These are phyloP conservation scores for Coemansia sp. DNA, from an alignment of 192 early-diverging fungal species.

Conservation along the genomic window DNA sequence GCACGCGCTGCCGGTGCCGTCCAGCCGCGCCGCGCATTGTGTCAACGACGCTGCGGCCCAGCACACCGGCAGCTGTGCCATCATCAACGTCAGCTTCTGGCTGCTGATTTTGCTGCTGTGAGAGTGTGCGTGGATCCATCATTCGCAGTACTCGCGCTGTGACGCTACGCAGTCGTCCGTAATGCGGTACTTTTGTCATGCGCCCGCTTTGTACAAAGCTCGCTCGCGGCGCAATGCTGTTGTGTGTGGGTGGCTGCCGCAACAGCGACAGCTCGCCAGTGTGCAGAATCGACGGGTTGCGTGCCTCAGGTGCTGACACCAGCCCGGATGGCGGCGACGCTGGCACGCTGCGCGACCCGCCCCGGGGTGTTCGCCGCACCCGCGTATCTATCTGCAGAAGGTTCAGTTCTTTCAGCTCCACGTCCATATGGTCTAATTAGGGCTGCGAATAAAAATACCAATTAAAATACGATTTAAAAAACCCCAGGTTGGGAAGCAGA, in stretches of 20 bases:
- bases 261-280: constrained; percentile 8
- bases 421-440: constrained; percentile 1
- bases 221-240: not conserved
- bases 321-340: constrained; percentile 28
- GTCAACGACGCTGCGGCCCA: constrained; percentile 32
- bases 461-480: too few species aligned
- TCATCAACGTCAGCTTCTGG: constrained; percentile 22
- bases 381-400: constrained; percentile 37
- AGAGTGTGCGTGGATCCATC: constrained; percentile 43
- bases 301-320: constrained; percentile 6
- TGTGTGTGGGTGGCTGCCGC: constrained; percentile 6
- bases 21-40: constrained; percentile 17
- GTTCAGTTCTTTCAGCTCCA: constrained; percentile 8
- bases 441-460: too few species aligned
- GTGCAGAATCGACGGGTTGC: constrained; percentile 27
- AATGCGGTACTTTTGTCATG: constrained; percentile 56
- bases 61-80: constrained; percentile 33
- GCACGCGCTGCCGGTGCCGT: constrained; percentile 7
- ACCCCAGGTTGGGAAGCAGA: too few species aligned
- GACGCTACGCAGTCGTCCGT: constrained; percentile 52
- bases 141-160: constrained; percentile 48
- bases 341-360: constrained; percentile 43
- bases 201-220: constrained; percentile 33
- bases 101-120: constrained; percentile 12
- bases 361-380: constrained; percentile 27